Conservation (phyloP, 1,284 basidiomycete species). For the Athelia psychrophila region DNA sequence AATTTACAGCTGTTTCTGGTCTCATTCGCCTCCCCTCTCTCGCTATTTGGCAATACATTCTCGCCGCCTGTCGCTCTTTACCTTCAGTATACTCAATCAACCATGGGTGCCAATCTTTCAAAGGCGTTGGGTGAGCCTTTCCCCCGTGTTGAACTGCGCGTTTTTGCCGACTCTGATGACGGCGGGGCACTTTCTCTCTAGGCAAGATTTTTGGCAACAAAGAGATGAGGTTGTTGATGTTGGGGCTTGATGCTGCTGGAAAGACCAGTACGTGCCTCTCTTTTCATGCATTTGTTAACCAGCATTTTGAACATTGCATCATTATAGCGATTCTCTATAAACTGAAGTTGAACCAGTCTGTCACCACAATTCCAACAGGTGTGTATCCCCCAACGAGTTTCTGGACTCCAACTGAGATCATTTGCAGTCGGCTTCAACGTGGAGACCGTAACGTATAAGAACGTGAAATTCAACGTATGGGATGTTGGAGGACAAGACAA, state of each 20-base stretch:
- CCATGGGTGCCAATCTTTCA: conserved; percentile 77
- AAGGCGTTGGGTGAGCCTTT: conserved; percentile 61
- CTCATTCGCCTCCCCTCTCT: background rate
- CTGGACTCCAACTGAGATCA: conserved; percentile 1
- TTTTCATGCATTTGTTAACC: conserved; percentile 10
- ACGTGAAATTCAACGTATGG: conserved; percentile 99
- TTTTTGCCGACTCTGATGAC: conserved; percentile 5
- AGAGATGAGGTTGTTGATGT: conserved; percentile 94
- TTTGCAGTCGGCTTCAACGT: conserved; percentile 92
- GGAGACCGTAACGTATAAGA: conserved; percentile 99
- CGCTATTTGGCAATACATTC: conserved; percentile 1
- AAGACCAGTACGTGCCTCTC: conserved; percentile 78
- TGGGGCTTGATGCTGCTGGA: conserved; percentile 94
- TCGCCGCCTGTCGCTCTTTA: conserved; percentile 45
- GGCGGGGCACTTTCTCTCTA: conserved; percentile 30
- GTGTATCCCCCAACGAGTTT: conserved; percentile 21
- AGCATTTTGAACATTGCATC: background rate
- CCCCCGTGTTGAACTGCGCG: conserved; percentile 7
- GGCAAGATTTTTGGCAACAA: conserved; percentile 98
- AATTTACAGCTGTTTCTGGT: background rate
- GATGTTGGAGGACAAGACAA: conserved; percentile 99
- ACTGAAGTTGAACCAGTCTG: conserved; percentile 97
- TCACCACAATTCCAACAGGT: conserved; percentile 99
- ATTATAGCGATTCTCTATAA: conserved; percentile 94
- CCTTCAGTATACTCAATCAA: conserved; percentile 28